phyloP scores from a whole-genome alignment of 192 early-diverging fungal genomes.

The Entophlyctis luteolus region DNA sequence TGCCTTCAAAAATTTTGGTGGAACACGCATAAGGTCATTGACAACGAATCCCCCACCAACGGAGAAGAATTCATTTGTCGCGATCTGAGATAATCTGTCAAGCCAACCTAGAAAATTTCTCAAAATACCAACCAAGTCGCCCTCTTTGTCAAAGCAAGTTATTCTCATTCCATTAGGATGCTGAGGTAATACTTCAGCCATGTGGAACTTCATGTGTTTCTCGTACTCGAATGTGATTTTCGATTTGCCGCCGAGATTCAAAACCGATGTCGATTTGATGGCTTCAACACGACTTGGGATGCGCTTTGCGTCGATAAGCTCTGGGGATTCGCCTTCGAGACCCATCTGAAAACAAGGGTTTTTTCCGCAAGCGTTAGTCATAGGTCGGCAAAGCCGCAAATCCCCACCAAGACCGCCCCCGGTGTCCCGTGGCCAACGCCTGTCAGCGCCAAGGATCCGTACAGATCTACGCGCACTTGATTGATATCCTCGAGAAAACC shows the following conservation, averaged over 20 bases:
- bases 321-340: conserved; percentile 76
- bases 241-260: conserved; percentile 70
- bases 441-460: conserved; percentile 88
- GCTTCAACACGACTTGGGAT: conserved; percentile 70
- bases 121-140: conserved; percentile 56
- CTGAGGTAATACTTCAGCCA: conserved; percentile 78
- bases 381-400: background rate
- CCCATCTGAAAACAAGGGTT: conserved; percentile 59
- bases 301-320: conserved; percentile 72
- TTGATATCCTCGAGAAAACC: conserved; percentile 35
- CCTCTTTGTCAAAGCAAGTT: conserved; percentile 73
- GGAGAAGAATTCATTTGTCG: conserved; percentile 93
- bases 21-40: conserved; percentile 67
- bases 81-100: conserved; percentile 38
- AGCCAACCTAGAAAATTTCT: background rate
- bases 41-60: conserved; percentile 96
- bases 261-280: conserved; percentile 67
- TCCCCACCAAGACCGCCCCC: conserved; percentile 69
- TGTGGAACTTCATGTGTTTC: conserved; percentile 85
- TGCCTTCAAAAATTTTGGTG: background rate
- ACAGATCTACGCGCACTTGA: conserved; percentile 77
- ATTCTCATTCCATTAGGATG: conserved; percentile 97
- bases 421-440: conserved; percentile 96
- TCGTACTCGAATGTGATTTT: conserved; percentile 79
- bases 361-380: background rate